Base-by-base conservation (phyloP, 768 basidiomycete species). In the Lactarius sp. region DNA sequence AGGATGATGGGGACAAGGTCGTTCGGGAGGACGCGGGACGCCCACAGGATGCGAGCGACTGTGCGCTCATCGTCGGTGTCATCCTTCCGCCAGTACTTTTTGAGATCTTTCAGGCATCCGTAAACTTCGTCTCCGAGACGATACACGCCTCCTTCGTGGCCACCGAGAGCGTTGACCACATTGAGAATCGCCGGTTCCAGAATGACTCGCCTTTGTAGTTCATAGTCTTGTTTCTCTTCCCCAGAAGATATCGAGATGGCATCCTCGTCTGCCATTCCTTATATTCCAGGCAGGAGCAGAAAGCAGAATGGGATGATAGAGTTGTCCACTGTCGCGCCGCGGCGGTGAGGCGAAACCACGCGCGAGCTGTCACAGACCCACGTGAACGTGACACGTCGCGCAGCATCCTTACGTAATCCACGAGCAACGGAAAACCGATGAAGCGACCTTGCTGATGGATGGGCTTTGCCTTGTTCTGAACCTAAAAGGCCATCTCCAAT, bases 1-100 rank as follows among this genome's bases (percentile, higher is more conserved):
- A 91, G 79, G 13, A 98, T 79, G 59, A 98, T 89, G 18, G 93
- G 89, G 20, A 98, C 76, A 55, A 98, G 79, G 75, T 98, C 96
- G 67, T 92, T 94, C 8, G 85, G 81, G 18, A 98, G 77, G 33
- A 94, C 83, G 18, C 92, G 85, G n/a, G 88, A 85, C 66, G 91
- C 86, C 83, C 87, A 92, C 73, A 98, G 90, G 62, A 98, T 89
- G 49, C 94, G 86, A 4, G 96, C 94, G 1, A 98, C 90, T 0
- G 94, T 98, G 18, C 97, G 85, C 72, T 95, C 94, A 72, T 98
- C 96, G 74, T 99, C 97, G 0, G 87, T 88, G 70, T 98, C 97
- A 74, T 99, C 97, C 74, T 92, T 90, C 56, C 95, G 77, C 97
- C 96, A 98, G 54, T 96, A 82, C 69, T 87, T 91, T 77, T 98